These are phyloP conservation scores for Beauveria pseudobassiana DNA, from an alignment of 2,329 filamentous ascomycete genomes.

Conservation along the genomic window DNA sequence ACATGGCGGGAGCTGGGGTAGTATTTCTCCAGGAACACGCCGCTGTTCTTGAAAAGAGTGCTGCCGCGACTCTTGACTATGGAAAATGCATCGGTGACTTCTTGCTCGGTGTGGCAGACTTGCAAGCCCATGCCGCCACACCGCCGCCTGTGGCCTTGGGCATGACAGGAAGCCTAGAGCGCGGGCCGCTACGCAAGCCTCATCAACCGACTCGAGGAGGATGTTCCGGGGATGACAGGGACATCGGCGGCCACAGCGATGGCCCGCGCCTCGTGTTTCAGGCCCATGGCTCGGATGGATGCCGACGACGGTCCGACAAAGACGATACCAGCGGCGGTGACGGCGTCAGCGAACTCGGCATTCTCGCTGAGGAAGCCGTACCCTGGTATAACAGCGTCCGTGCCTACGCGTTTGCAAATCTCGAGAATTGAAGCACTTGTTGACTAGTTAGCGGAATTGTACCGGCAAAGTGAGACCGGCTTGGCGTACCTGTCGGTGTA, in stretches of 20 bases:
- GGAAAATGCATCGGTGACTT: background rate
- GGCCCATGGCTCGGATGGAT: conserved; percentile 47
- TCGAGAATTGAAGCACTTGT: conserved; percentile 16
- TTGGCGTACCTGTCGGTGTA: conserved; percentile 5
- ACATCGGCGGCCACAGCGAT: conserved; percentile 41
- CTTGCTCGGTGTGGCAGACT: background rate
- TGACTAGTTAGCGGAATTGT: background rate
- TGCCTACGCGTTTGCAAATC: conserved; percentile 33
- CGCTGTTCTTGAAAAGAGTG: conserved; percentile 17
- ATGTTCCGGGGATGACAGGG: conserved; percentile 29
- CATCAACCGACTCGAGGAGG: background rate
- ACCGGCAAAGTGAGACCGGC: too few species aligned
- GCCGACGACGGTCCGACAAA: conserved; percentile 51
- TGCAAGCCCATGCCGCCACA: conserved; percentile 29
- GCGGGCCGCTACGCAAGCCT: background rate
- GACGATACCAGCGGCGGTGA: conserved; percentile 42
- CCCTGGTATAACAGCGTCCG: conserved; percentile 53
- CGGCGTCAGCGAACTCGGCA: conserved; percentile 47
- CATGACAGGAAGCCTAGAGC: conserved; percentile 19
- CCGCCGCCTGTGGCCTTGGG: conserved; percentile 35
- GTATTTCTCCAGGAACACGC: conserved; percentile 31
- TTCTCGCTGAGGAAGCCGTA: conserved; percentile 61
- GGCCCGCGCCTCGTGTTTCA: conserved; percentile 50
- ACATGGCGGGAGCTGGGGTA: conserved; percentile 31
- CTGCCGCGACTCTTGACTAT: background rate